A percentile compares a stretch with the other conserved stretches of the same genome.
These are phyloP conservation scores for Alopecurus myosuroides DNA, from an alignment of 176 grass and related monocot genomes.

Conservation along the genomic window DNA sequence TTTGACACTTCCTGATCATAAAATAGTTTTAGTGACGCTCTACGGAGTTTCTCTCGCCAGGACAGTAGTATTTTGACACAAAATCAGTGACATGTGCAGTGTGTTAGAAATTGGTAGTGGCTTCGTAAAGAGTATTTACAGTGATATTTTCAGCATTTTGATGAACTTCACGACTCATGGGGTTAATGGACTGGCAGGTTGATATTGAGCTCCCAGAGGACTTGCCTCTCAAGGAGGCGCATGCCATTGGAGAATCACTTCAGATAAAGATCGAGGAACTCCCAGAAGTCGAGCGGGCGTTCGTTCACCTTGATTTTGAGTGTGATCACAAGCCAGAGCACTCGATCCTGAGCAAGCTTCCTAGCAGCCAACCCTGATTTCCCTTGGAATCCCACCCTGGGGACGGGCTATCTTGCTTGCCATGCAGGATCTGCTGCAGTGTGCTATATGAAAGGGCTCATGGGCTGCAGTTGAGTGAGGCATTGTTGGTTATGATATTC, in stretches of 20 bases:
- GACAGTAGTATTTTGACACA: not conserved
- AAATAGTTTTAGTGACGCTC: not conserved
- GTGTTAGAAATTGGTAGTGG: not conserved
- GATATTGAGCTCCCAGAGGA: slow-evolving; percentile 97
- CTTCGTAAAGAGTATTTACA: not conserved
- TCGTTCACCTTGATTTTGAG: slow-evolving; percentile 91
- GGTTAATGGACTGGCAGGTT: slow-evolving; percentile 45
- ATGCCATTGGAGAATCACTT: slow-evolving; percentile 82
- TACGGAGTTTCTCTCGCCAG: not conserved
- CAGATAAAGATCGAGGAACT: slow-evolving; percentile 95
- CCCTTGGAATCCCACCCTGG: not conserved
- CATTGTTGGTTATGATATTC: not conserved
- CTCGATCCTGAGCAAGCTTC: slow-evolving; percentile 79
- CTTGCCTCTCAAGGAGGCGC: slow-evolving; percentile 85
- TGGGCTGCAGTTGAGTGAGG: not conserved
- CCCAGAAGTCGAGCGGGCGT: slow-evolving; percentile 83
- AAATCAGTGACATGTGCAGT: not conserved
- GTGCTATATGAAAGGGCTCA: not conserved
- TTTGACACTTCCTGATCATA: not conserved
- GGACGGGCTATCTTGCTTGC: not conserved
- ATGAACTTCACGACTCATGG: not conserved
- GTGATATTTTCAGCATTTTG: not conserved
- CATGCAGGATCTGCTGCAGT: slow-evolving; percentile 6
- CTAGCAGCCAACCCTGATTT: slow-evolving; percentile 54
- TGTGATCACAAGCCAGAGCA: slow-evolving; percentile 92